Percentiles rank a stretch among this genome's conserved stretches.
Conservation (phyloP, 2,329 filamentous ascomycete genomes). For the Pseudogymnoascus sp. region DNA sequence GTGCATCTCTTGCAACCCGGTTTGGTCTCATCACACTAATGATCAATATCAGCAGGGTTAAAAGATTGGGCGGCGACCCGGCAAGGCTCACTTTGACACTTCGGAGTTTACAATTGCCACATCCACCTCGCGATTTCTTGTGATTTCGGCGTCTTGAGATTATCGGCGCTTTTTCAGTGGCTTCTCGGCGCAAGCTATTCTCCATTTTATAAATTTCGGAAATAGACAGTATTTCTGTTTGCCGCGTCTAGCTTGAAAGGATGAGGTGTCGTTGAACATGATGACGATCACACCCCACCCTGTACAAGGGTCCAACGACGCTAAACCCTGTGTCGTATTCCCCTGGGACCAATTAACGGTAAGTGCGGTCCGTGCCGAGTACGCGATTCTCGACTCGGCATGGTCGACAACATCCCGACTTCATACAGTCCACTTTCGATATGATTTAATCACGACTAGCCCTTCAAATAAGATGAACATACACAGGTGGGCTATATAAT, state of each 20-base stretch:
- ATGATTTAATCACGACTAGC: not conserved
- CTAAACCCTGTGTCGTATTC: not conserved
- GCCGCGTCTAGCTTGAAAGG: not conserved
- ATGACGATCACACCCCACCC: not conserved
- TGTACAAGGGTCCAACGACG: too few relatives aligned
- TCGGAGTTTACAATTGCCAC: constrained; percentile 47
- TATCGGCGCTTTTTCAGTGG: not conserved
- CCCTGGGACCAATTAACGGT: not conserved
- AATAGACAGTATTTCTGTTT: not conserved
- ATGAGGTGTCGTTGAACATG: not conserved
- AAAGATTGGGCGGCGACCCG: constrained; percentile 13
- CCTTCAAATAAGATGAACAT: not conserved
- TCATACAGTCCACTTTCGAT: not conserved
- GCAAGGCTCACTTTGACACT: constrained; percentile 40
- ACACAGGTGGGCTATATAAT: not conserved
- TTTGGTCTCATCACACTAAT: constrained; percentile 44
- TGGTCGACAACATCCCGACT: not conserved
- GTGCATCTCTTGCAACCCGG: constrained; percentile 42
- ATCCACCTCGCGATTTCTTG: constrained; percentile 45
- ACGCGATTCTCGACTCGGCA: too few relatives aligned
- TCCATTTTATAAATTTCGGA: not conserved
- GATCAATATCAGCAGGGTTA: constrained; percentile 3
- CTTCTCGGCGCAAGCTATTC: not conserved
- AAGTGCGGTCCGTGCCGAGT: not conserved
- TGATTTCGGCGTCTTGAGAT: constrained; percentile 29